A percentile compares a stretch with the other conserved stretches of the same genome.
phyloP scores from a whole-genome alignment of 1,139 yeast genomes.

The Blastobotrys persicus region DNA sequence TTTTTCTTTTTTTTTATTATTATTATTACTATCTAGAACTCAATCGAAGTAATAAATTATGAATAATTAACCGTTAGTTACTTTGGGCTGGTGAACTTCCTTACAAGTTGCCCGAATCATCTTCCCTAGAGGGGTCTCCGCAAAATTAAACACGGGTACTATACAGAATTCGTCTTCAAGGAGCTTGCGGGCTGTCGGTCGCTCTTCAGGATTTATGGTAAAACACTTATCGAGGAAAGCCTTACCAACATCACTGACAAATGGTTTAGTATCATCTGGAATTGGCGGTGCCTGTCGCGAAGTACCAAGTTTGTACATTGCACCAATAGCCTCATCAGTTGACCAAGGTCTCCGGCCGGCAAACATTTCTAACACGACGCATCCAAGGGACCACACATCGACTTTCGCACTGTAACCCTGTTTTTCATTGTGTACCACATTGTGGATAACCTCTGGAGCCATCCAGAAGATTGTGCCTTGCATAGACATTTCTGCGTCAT shows the following conservation, averaged over 20 bases:
- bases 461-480: slow-evolving; percentile 99
- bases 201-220: slow-evolving; percentile 66
- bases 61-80: not conserved
- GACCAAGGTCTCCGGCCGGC: slow-evolving; percentile 57
- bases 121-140: slow-evolving; percentile 60
- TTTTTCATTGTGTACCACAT: slow-evolving; percentile 67
- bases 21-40: too few relatives aligned
- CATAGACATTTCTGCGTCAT: slow-evolving; percentile 94
- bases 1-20: too few relatives aligned
- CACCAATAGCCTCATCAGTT: slow-evolving; percentile 51
- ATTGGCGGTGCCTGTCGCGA: slow-evolving; percentile 90
- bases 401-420: slow-evolving; percentile 97
- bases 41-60: too few relatives aligned
- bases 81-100: not conserved
- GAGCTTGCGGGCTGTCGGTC: slow-evolving; percentile 84
- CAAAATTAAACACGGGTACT: slow-evolving; percentile 55
- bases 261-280: slow-evolving; percentile 73
- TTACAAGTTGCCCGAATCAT: slow-evolving; percentile 37
- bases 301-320: slow-evolving; percentile 61
- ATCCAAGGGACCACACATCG: slow-evolving; percentile 72
- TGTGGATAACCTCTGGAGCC: slow-evolving; percentile 98
- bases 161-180: slow-evolving; percentile 61
- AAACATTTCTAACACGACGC: slow-evolving; percentile 93
- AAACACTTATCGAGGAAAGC: slow-evolving; percentile 77
- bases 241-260: slow-evolving; percentile 62